phyloP scores from a whole-genome alignment of 2,329 filamentous ascomycete species.

The Aspergillus neoniger region DNA sequence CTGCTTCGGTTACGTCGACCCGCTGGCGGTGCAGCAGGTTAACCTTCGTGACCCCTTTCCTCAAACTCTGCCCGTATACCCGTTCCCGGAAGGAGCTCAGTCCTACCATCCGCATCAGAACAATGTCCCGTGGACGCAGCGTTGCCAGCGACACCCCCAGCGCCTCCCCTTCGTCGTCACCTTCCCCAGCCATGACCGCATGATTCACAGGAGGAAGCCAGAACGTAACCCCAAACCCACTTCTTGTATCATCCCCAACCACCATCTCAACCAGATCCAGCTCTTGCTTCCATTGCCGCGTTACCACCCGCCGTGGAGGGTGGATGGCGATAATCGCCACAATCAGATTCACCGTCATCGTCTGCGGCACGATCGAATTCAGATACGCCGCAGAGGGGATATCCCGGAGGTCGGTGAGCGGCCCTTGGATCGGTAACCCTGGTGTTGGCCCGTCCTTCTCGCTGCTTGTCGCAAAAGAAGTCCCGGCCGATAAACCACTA shows the following conservation, averaged over 20 bases:
- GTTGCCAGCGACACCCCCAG: conserved; percentile 46
- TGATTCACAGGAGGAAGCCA: conserved; percentile 63
- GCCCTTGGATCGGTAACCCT: conserved; percentile 40
- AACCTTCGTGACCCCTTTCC: conserved; percentile 68
- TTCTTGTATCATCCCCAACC: conserved; percentile 80
- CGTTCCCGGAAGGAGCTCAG: conserved; percentile 72
- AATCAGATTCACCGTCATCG: conserved; percentile 79
- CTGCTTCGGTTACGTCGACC: conserved; percentile 54
- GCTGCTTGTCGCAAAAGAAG: conserved; percentile 19
- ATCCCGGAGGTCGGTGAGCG: conserved; percentile 65
- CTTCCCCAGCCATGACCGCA: conserved; percentile 1
- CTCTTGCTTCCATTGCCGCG: conserved; percentile 54
- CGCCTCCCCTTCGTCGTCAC: conserved; percentile 23
- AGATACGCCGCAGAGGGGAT: conserved; percentile 70
- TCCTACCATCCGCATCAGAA: conserved; percentile 78
- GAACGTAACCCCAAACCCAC: conserved; percentile 79
- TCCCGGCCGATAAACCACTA: conserved; percentile 23
- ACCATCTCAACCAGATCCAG: conserved; percentile 73
- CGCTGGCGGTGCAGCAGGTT: conserved; percentile 64
- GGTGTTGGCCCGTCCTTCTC: conserved; percentile 16
- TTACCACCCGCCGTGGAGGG: conserved; percentile 66
- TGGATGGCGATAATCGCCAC: conserved; percentile 74
- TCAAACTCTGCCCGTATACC: conserved; percentile 83
- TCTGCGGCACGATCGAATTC: conserved; percentile 70
- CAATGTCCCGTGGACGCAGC: conserved; percentile 71